Conservation (phyloP, 805 yeast genomes). For the Wickerhamomyces ciferrii region DNA sequence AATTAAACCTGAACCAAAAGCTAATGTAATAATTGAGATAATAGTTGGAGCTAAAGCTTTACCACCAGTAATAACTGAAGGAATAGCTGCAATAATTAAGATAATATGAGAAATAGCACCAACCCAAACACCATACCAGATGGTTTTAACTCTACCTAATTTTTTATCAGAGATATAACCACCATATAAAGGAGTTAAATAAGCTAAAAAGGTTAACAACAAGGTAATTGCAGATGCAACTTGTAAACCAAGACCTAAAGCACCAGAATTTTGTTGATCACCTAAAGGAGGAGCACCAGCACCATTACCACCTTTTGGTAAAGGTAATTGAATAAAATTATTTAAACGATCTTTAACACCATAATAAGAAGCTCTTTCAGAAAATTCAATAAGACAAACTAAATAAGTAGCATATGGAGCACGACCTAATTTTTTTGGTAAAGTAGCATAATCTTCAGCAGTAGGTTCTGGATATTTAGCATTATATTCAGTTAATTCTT, state of each 20-base stretch:
- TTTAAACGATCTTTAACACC: slow-evolving; percentile 74
- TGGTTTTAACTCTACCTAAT: slow-evolving; percentile 69
- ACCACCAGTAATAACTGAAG: slow-evolving; percentile 39
- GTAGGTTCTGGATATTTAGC: slow-evolving; percentile 33
- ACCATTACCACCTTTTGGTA: slow-evolving; percentile 34
- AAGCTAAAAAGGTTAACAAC: slow-evolving; percentile 79
- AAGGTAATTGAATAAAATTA: slow-evolving; percentile 65
- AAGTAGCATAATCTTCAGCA: slow-evolving; percentile 32
- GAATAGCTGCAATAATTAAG: slow-evolving; percentile 65
- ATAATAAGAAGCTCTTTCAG: slow-evolving; percentile 79
- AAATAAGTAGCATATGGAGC: slow-evolving; percentile 46
- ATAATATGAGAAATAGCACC: slow-evolving; percentile 61
- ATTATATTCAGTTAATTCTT: slow-evolving; percentile 9
- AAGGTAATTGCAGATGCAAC: slow-evolving; percentile 71
- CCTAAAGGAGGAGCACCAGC: slow-evolving; percentile 20
- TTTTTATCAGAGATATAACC: slow-evolving; percentile 72
- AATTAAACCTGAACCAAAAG: slow-evolving; percentile 78
- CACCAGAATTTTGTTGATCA: slow-evolving; percentile 35
- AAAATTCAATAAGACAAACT: slow-evolving; percentile 64
- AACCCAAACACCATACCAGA: slow-evolving; percentile 51
- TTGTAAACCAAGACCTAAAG: slow-evolving; percentile 51
- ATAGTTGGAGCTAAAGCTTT: slow-evolving; percentile 58
- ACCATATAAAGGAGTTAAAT: slow-evolving; percentile 73
- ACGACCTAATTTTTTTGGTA: slow-evolving; percentile 36
- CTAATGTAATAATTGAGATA: slow-evolving; percentile 42